Evolutionary conservation across 257 asterid species (phyloP).

Genomic region (Scutellaria baicalensis): DNA sequence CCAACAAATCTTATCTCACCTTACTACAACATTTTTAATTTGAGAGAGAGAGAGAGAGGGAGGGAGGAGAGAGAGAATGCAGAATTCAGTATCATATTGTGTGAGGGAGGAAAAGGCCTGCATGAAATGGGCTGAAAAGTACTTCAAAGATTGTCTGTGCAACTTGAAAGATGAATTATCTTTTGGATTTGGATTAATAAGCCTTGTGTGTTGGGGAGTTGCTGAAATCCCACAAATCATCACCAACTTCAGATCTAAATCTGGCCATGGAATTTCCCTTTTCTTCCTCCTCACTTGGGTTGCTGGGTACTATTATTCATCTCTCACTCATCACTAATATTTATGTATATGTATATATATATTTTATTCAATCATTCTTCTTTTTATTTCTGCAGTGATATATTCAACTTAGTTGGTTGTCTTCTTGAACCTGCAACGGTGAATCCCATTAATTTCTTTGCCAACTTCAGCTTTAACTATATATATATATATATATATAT

Average conservation of each 20-base stretch:
- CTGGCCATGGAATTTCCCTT: slow-evolving; percentile 83
- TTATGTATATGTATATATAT: too few relatives aligned
- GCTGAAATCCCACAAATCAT: slow-evolving; percentile 96
- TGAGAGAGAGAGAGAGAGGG: background rate
- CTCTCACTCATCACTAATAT: background rate
- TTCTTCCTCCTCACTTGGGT: slow-evolving; percentile 78
- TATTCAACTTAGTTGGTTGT: slow-evolving; percentile 76
- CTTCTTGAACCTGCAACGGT: slow-evolving; percentile 95
- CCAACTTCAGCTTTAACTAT: too few relatives aligned
- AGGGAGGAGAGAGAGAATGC: slow-evolving; percentile 7
- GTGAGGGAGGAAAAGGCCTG: slow-evolving; percentile 50
- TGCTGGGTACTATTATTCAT: slow-evolving; percentile 39
- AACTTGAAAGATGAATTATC: slow-evolving; percentile 53
- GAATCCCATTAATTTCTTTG: slow-evolving; percentile 3
- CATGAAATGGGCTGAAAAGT: slow-evolving; percentile 52
- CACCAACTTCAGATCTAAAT: slow-evolving; percentile 68
- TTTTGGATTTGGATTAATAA: slow-evolving; percentile 64
- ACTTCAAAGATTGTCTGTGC: slow-evolving; percentile 80
- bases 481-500: too few relatives aligned
- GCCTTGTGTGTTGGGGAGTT: slow-evolving; percentile 74
- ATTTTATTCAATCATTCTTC: background rate
- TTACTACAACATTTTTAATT: background rate
- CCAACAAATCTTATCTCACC: background rate
- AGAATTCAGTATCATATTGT: slow-evolving; percentile 39
- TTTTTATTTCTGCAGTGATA: slow-evolving; percentile 86